Percentiles rank a stretch among this genome's conserved stretches.
Conservation (phyloP, 345 rosid genomes). For the Eucalyptus pumila region DNA sequence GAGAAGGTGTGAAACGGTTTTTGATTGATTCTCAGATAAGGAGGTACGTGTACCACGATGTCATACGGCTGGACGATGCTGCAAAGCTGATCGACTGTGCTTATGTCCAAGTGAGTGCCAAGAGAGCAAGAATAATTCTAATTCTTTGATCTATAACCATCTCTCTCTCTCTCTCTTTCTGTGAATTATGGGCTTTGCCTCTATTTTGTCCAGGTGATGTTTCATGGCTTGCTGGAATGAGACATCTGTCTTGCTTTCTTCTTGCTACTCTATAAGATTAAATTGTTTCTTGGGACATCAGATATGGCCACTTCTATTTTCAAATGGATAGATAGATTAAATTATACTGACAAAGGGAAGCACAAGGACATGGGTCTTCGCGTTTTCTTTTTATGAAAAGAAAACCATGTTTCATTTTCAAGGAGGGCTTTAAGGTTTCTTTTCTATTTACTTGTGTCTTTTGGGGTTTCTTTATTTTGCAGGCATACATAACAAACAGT, state of each 20-base stretch:
- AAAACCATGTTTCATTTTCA: not conserved
- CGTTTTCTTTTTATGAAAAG: not conserved
- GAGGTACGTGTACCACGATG: slow-evolving; percentile 58
- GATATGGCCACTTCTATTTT: not conserved
- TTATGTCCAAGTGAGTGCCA: slow-evolving; percentile 33
- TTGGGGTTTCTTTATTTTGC: not conserved
- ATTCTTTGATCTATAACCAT: not conserved
- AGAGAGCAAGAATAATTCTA: not conserved
- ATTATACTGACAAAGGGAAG: not conserved
- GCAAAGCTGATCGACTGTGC: slow-evolving; percentile 43
- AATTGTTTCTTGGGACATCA: not conserved
- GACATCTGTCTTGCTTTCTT: not conserved
- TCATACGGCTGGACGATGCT: slow-evolving; percentile 32
- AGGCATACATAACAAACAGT: slow-evolving; percentile 56
- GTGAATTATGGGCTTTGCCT: not conserved
- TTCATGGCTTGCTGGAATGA: not conserved
- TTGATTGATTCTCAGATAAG: slow-evolving; percentile 21
- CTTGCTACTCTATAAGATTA: not conserved
- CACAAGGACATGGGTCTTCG: not conserved
- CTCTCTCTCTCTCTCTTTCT: not conserved
- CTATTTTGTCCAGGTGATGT: not conserved
- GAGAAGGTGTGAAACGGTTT: not conserved
- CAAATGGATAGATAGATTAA: not conserved
- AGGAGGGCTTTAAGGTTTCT: not conserved
- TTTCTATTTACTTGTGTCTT: not conserved